Evolutionary conservation across 176 grass and related monocot species (phyloP), one percentile per base, ranked within the genome.

Genomic region (Avena sativa): DNA sequence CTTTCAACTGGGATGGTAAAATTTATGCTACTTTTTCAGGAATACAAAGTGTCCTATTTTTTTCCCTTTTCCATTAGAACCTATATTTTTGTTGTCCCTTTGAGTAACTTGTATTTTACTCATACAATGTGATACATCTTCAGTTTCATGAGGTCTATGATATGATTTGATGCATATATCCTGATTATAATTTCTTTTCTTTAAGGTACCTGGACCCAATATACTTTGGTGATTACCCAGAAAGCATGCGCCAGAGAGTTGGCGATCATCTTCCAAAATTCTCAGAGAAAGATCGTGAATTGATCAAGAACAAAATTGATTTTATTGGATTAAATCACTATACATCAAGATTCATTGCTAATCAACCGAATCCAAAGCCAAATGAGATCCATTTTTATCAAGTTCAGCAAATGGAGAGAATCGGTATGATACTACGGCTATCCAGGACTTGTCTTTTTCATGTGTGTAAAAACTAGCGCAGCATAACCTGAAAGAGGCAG

Each of bases 241-340:
- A 91, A 89, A 88, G 89, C 79, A 98, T 98, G 93, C 92, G 76
- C 66, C 68, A 96, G 59, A 82, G 89, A 11, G n/a, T 98, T 57
- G 93, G 96, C 34, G 84, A 94, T 81, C 74, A 91, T 75, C 96
- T 98, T 86, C 96, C 96, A 65, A 94, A 84, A 74, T 96, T 98
- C 53, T 94, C 96, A 40, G 89, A 96, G 76, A 92, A 85, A 92
- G 93, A 98, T n/a, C 92, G 80, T 85, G 92, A 96, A 78, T 87
- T 91, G 36, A 88, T 98, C 34, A 96, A 76, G 79, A 92, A 98
- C 85, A 89, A 95, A 82, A 87, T 94, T 87, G 96, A 98, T 81
- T 98, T 98, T 94, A 16, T 98, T 85, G 96, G 96, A 67, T 71
- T 98, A 67, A 98, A 98, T 86, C 96, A 98, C 82, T 98, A 98